Evolutionary conservation across 2,329 filamentous ascomycete genomes (phyloP), one percentile per base, ranked within the genome.

Genomic region (Bipolaris sorokiniana): DNA sequence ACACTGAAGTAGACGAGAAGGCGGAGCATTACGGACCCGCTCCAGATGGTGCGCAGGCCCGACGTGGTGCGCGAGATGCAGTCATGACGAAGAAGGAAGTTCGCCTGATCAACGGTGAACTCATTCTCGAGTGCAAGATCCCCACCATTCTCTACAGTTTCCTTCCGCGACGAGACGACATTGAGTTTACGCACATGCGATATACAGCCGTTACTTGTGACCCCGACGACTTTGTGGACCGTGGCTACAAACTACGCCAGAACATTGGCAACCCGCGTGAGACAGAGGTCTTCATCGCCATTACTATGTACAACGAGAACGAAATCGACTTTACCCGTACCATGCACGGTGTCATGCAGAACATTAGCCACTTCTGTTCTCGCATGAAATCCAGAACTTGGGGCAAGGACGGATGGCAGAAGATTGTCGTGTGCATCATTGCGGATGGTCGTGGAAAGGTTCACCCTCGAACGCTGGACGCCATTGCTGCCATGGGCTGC

Each of bases 291-390:
- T 95, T 98, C 75, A 96, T 99, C 69, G 97, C 93, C 74, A 83
- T 99, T 60, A 99, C 95, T 68, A 98, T 98, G 95, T 98, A 97
- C 81, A 99, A 99, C 77, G 95, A 99, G 78, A 91, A 97, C 77
- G 95, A 98, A 74, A 91, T 97, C 68, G 87, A 92, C 72, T 99
- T 99, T 69, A 97, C 95, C 6, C 87, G 95, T 45, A 99, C 95
- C 0, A 98, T 99, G 94, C 92, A 98, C 76, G 95, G 94, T 53
- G 91, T 99, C 54, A 96, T 99, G 91, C 92, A 96, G 76, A 99
- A 99, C 75, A 94, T 99, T 69, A 88, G 91, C 13, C 95, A 98
- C 76, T 97, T 99, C 78, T 99, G 95, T 81, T 92, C 89, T 18
- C 88, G 95, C 51, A 90, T 89, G 52, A 94, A 95, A 76, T 97